These are phyloP conservation scores for Colletotrichum endophyticum DNA, from an alignment of 2,329 filamentous ascomycete genomes.

Conservation along the genomic window DNA sequence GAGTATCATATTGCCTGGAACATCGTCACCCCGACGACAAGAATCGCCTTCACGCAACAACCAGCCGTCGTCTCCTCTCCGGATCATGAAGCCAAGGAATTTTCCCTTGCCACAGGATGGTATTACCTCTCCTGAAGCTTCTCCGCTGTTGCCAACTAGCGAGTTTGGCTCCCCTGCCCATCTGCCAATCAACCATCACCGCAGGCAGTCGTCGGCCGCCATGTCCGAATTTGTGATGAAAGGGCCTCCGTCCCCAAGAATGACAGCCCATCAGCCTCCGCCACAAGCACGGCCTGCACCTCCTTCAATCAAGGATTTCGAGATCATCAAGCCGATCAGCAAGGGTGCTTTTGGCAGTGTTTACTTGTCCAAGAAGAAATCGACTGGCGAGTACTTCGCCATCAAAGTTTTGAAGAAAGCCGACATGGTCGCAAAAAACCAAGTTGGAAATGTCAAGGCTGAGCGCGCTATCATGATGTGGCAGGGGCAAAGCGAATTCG, in stretches of 20 bases:
- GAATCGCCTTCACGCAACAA: slow-evolving; percentile 82
- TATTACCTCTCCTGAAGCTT: slow-evolving; percentile 84
- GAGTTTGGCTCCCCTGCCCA: slow-evolving; percentile 81
- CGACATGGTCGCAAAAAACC: slow-evolving; percentile 99
- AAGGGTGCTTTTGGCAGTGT: slow-evolving; percentile 98
- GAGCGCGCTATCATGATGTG: slow-evolving; percentile 99
- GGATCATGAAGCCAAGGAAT: slow-evolving; percentile 80
- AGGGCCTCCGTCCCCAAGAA: slow-evolving; percentile 80
- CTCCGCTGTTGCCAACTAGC: slow-evolving; percentile 81
- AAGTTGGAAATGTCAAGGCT: slow-evolving; percentile 98
- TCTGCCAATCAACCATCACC: slow-evolving; percentile 69
- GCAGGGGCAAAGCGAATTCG: slow-evolving; percentile 98
- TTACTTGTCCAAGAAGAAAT: slow-evolving; percentile 98
- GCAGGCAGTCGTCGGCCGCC: slow-evolving; percentile 89
- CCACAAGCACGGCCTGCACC: slow-evolving; percentile 88
- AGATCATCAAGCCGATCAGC: slow-evolving; percentile 99
- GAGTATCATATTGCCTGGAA: slow-evolving; percentile 81
- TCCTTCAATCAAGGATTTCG: slow-evolving; percentile 98
- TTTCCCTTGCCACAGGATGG: slow-evolving; percentile 65
- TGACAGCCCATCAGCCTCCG: slow-evolving; percentile 78
- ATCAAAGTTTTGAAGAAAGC: slow-evolving; percentile 99
- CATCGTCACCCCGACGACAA: slow-evolving; percentile 81
- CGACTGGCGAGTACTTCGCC: slow-evolving; percentile 96
- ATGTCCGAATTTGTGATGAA: slow-evolving; percentile 72
- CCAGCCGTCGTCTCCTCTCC: slow-evolving; percentile 83